phyloP scores from a whole-genome alignment of 805 yeast genomes.

The Danielia oregonensis region DNA sequence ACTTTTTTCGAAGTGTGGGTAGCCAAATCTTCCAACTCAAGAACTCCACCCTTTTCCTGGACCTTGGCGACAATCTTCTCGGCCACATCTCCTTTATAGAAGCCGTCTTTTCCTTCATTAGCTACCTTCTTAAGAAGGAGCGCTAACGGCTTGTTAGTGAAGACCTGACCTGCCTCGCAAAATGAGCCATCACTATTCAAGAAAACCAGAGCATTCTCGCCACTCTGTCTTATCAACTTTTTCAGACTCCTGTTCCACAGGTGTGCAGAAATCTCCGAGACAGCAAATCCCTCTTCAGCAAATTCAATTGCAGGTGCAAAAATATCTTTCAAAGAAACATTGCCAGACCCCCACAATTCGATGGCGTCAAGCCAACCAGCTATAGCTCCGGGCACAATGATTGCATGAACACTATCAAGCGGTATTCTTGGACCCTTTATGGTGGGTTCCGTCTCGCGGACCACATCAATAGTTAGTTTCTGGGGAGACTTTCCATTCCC shows the following conservation, averaged over 20 bases:
- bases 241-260: conserved; percentile 44
- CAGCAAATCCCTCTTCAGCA: conserved; percentile 66
- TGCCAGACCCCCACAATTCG: conserved; percentile 70
- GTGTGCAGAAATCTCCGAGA: conserved; percentile 54
- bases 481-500: conserved; percentile 73
- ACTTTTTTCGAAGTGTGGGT: conserved; percentile 59
- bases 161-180: conserved; percentile 30
- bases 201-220: conserved; percentile 18
- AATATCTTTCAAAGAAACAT: conserved; percentile 54
- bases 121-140: conserved; percentile 50
- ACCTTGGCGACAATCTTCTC: conserved; percentile 57
- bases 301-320: conserved; percentile 63
- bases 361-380: conserved; percentile 77
- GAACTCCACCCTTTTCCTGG: conserved; percentile 49
- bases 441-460: conserved; percentile 28
- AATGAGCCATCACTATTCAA: conserved; percentile 15
- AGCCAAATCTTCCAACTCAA: conserved; percentile 53
- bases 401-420: conserved; percentile 49
- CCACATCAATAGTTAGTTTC: conserved; percentile 44
- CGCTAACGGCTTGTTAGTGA: conserved; percentile 52
- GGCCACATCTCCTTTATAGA: conserved; percentile 70
- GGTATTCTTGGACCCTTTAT: conserved; percentile 44
- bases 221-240: conserved; percentile 37
- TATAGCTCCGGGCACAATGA: conserved; percentile 75
- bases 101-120: conserved; percentile 57